These are phyloP conservation scores for Cercophora samala DNA, from an alignment of 495 filamentous ascomycete species.

Conservation along the genomic window DNA sequence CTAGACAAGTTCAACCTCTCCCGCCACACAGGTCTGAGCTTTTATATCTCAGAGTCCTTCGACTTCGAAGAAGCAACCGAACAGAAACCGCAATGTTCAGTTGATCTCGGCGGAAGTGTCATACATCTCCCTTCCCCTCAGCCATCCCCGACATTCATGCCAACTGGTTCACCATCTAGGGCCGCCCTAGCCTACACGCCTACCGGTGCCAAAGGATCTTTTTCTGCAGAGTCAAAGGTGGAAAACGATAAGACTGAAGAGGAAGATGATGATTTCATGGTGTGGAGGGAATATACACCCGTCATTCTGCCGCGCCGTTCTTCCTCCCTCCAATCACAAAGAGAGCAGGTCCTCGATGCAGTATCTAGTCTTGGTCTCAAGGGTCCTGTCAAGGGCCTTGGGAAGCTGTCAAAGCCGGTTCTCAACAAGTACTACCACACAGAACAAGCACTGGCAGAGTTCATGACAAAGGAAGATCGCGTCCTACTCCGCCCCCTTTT, in stretches of 20 bases:
- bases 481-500: slow-evolving; percentile 1
- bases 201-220: background rate
- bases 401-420: slow-evolving; percentile 5
- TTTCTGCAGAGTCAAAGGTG: too few relatives aligned
- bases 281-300: slow-evolving; percentile 1
- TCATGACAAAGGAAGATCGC: slow-evolving; percentile 6
- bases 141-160: background rate
- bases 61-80: background rate
- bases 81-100: background rate
- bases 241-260: too few relatives aligned
- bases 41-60: background rate
- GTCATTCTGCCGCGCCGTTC: background rate
- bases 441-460: slow-evolving; percentile 2
- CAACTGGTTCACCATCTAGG: background rate
- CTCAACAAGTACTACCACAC: slow-evolving; percentile 10
- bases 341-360: slow-evolving; percentile 3
- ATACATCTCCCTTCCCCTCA: background rate
- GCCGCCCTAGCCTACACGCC: slow-evolving; percentile 4
- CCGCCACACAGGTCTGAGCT: background rate
- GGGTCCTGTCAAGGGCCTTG: background rate
- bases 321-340: background rate
- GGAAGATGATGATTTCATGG: background rate
- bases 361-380: slow-evolving; percentile 4
- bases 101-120: slow-evolving; percentile 9
- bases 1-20: slow-evolving; percentile 1